Evolutionary conservation across 305 asterid genomes (phyloP).

Genomic region (Coffea humblotiana): DNA sequence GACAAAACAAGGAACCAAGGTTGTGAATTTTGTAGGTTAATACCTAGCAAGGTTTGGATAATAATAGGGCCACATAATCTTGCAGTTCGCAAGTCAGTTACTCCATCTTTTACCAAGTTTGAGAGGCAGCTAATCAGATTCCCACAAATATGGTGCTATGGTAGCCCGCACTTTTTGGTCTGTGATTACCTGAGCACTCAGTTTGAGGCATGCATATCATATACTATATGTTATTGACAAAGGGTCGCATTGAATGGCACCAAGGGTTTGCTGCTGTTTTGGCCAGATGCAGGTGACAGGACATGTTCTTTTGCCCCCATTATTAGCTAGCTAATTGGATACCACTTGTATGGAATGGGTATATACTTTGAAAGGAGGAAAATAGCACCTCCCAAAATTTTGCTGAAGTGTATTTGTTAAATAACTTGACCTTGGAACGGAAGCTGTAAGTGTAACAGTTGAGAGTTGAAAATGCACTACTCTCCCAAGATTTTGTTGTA

Average conservation of each 20-base stretch:
- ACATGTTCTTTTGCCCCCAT: not conserved
- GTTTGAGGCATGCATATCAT: not conserved
- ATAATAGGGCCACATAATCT: not conserved
- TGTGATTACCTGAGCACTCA: not conserved
- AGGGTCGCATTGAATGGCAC: not conserved
- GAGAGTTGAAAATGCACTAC: not conserved
- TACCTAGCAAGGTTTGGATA: conserved; percentile 4
- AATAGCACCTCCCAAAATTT: not conserved
- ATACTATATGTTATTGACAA: not conserved
- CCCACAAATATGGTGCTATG: not conserved
- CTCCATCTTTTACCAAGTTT: not conserved
- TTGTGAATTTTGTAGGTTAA: conserved; percentile 71
- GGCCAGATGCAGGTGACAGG: not conserved
- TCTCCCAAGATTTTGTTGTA: not conserved
- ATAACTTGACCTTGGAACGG: not conserved
- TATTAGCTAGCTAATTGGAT: not conserved
- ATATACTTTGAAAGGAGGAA: not conserved
- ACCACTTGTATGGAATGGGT: not conserved
- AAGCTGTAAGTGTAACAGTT: not conserved
- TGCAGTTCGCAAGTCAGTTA: not conserved
- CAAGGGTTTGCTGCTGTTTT: not conserved
- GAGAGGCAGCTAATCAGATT: not conserved
- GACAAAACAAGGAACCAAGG: conserved; percentile 59
- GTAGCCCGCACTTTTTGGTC: too few species aligned
- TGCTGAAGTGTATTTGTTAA: not conserved